Base-by-base conservation (phyloP, 1,284 basidiomycete species). In the Cerioporus squamosus region DNA sequence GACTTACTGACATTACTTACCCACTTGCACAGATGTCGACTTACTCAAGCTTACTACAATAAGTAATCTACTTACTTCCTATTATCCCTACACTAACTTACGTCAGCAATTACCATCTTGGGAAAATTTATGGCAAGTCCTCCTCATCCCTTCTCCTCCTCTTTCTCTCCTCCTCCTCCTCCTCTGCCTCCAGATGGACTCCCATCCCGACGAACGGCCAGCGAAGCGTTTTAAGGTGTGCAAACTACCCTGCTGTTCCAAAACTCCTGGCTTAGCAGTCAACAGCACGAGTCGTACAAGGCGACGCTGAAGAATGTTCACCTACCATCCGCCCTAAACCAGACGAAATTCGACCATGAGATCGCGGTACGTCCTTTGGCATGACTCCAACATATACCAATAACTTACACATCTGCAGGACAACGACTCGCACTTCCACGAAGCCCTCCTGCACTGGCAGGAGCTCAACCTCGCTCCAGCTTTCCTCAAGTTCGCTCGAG, bases 381-480 rank as follows among this genome's bases (percentile, higher is more conserved):
- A n/a, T 51, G 20, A n/a, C 18, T 1, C 24, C 17, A 15, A 45
- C 7, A 53, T 24, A n/a, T n/a, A 44, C 46, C 20, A n/a, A 40
- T 3, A 2, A 9, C 44, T 31, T 2, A 50, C 15, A 8, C n/a
- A 9, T 26, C 54, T 42, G 46, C 33, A 91, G 88, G 88, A 92
- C 61, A 83, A 83, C 66, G 83, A 86, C 58, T 91, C 88, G 0
- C 86, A 90, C 67, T 93, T 93, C 67, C 82, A 87, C 57, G 79
- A 83, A 65, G 80, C 87, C 1, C 76, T 94, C 26, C 77, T 84
- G 24, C 83, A 90, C 63, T 92, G 90, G 88, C 78, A 82, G 61
- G 88, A 93, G 64, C 83, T 95, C 52, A 94, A 93, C 71, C 83
- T 96, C 26, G 83, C 91, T 0, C 83, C 88, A 0, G 80, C 86